Conservation (phyloP, 495 filamentous ascomycete species). For the Tuber brumale region DNA sequence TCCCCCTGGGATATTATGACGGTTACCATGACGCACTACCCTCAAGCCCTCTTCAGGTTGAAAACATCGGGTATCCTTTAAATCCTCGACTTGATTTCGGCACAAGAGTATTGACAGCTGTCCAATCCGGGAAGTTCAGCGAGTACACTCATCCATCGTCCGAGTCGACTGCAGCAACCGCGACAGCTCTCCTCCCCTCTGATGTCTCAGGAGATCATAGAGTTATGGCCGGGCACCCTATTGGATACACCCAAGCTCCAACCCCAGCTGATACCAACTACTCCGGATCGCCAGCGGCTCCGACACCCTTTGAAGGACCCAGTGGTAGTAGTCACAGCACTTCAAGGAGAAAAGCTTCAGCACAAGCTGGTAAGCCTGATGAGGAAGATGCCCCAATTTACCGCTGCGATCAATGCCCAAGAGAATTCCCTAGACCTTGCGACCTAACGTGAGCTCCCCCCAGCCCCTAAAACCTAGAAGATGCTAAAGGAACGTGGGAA, state of each 20-base stretch:
- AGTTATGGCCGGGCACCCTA: background rate
- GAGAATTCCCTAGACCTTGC: constrained; percentile 34
- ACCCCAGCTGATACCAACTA: constrained; percentile 10
- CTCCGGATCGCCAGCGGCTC: constrained; percentile 6
- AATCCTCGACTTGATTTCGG: constrained; percentile 57
- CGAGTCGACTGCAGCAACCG: background rate
- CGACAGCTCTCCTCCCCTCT: background rate
- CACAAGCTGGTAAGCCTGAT: background rate
- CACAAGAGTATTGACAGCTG: constrained; percentile 10
- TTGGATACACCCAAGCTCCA: constrained; percentile 4
- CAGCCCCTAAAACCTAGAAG: background rate
- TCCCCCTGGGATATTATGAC: background rate
- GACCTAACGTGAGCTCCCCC: constrained; percentile 32
- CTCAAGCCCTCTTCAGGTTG: background rate
- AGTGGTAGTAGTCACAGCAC: background rate
- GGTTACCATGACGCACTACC: background rate
- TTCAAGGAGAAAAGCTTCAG: background rate
- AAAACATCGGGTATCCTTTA: background rate
- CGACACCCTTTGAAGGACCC: background rate
- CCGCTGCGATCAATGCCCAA: constrained; percentile 41
- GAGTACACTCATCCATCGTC: background rate
- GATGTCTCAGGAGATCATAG: background rate
- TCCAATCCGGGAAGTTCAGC: constrained; percentile 10
- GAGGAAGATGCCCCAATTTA: constrained; percentile 6
- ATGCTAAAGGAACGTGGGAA: constrained; percentile 7